Base-by-base conservation (phyloP, 345 rosid genomes). In the Euphorbia tirucalli region DNA sequence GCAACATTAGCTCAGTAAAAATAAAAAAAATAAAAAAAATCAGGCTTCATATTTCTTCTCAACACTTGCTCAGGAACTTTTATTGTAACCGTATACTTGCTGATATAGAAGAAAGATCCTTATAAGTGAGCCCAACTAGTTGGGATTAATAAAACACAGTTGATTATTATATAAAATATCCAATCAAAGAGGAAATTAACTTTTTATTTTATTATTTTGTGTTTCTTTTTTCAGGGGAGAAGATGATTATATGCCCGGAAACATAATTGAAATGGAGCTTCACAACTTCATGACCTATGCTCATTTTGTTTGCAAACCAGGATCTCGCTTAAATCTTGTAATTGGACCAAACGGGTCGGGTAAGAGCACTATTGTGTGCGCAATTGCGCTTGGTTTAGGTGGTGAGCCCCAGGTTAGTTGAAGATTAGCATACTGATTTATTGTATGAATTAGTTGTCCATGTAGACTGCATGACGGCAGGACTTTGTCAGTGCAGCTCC, bases 301-400 rank as follows among this genome's bases (percentile, higher is more conserved):
- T 71, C 82, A 82, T 79, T 78, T 92, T 77, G 78, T 82, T 7
- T 94, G 93, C 85, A 90, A 87, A 74, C 98, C 98, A 24, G 92
- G 89, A 19, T 81, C 98, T 15, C 91, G 97, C 27, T 76, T 94
- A 69, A 92, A 92, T 85, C 92, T 94, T 68, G 92, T 94, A 5
- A 90, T 94, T 78, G 98, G 98, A 67, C 98, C 98, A 14, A 94
- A 94, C 64, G 98, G 97, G 48, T 92, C 97, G 3, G 98, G 98
- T 16, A 94, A 94, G 83, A 94, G 98, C 75, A 90, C 98, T 66
- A 85, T 94, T 73, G 98, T 94, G 54, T 94, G 98, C 61, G 98
- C 98, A 71, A 94, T 92, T 75, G 98, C 96, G 1, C 93, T 94
- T 72, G 89, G 95, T 70, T 92, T 94, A 28, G 95, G 97, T 57